These are phyloP conservation scores for Ustulina deusta DNA, from an alignment of 2,329 filamentous ascomycete species.

Conservation along the genomic window DNA sequence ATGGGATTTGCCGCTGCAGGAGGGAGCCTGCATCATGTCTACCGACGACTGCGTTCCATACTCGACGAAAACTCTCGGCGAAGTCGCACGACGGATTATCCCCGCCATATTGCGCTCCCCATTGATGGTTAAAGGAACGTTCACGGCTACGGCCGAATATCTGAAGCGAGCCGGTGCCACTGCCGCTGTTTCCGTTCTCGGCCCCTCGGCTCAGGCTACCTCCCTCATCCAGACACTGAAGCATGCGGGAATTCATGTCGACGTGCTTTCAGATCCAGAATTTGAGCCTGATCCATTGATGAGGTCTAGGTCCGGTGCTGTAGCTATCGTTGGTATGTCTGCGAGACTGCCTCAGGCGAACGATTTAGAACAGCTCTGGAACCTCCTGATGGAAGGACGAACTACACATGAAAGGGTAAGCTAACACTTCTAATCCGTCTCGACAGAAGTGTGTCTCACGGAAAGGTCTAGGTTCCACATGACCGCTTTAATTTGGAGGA, in stretches of 20 bases:
- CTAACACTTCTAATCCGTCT: not conserved
- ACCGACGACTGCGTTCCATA: conserved; percentile 32
- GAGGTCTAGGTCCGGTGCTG: conserved; percentile 23
- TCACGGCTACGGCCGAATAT: conserved; percentile 28
- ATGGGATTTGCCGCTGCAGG: conserved; percentile 34
- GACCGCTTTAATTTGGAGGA: conserved; percentile 44
- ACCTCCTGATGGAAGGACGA: conserved; percentile 47
- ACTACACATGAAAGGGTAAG: conserved; percentile 47
- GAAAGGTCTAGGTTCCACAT: conserved; percentile 37
- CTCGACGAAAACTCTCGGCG: conserved; percentile 26
- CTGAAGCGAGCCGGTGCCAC: conserved; percentile 24
- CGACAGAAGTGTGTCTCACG: conserved; percentile 11
- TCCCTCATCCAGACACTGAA: conserved; percentile 22
- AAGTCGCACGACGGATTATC: conserved; percentile 31
- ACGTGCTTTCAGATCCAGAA: conserved; percentile 3
- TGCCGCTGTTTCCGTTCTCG: conserved; percentile 31
- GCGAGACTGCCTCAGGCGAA: conserved; percentile 51
- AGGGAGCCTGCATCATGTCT: conserved; percentile 37
- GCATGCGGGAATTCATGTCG: conserved; percentile 10
- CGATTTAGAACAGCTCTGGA: conserved; percentile 51
- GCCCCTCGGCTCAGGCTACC: conserved; percentile 29
- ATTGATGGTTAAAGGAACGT: conserved; percentile 28
- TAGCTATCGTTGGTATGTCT: conserved; percentile 56
- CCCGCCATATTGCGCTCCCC: conserved; percentile 24
- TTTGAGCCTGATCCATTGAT: not conserved